Evolutionary conservation across 345 rosid genomes (phyloP), one percentile per base, ranked within the genome.

Genomic region (Iberis pinnata): DNA sequence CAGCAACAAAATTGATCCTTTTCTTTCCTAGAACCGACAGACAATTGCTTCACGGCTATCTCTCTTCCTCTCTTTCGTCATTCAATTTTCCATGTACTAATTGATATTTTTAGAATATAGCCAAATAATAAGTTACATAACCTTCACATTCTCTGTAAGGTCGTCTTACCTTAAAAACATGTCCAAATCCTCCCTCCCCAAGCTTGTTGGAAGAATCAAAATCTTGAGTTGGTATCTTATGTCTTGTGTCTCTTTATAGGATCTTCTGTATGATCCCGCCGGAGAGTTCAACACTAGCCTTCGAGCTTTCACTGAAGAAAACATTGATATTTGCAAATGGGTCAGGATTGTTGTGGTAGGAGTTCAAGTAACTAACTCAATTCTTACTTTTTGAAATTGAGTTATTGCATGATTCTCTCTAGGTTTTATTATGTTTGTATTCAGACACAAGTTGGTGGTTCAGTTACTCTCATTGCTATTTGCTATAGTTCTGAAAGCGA

Each of bases 151-250:
- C 31, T 16, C 18, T 49, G 2, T 36, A 16, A 5, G 8, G n/a
- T 31, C n/a, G n/a, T n/a, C 26, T 7, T 65, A 80, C 96, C 94
- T 72, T 75, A 15, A 53, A 88, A 52, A 83, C 83, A 1, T 89
- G 81, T 62, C 96, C 89, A 56, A 79, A 87, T 43, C 96, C 92
- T 67, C 92, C 93, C 73, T 88, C 93, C 61, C 89, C 93, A 38
- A 81, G 85, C 63, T 84, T 84, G 70, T 84, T 75, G 41, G 76
- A 53, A 31, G 71, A 64, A 69, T 58, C 73, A 47, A 84, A 84
- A 58, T 77, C 86, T 44, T 1, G 3, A 19, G 51, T 2, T 8
- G 5, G 32, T 2, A 22, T 12, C 8, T 18, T 37, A 9, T 37
- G 52, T 36, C 54, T 43, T 19, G 27, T 43, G 35, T 58, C n/a